Evolutionary conservation across 1,284 basidiomycete species (phyloP), one percentile per base, ranked within the genome.

Genomic region (Tausonia pullulans): DNA sequence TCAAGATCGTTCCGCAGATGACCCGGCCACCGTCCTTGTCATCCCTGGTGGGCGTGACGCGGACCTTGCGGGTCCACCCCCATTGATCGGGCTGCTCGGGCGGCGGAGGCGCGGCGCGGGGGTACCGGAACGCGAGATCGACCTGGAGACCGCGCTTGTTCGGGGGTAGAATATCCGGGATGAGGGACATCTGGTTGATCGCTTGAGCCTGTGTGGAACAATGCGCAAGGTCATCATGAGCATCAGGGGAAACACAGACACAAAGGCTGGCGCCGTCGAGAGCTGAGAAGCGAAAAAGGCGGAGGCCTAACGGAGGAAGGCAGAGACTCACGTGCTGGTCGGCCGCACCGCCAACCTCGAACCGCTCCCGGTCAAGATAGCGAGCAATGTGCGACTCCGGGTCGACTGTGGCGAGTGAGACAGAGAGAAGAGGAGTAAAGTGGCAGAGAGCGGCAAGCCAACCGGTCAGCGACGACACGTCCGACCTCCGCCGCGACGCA

Each of bases 171-270:
- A 91, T 77, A 71, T 95, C 92, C 0, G 92, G 91, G 4, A 93
- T 78, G 63, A 95, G 83, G 57, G 85, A 77, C 90, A 94, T 92
- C 75, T 89, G 85, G 71, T 88, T 81, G 59, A 92, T 73, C 69
- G 90, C 85, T 72, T 93, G 87, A 86, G 91, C 91, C 85, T 91
- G 72, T 51, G 54, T 54, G 52, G 13, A 44, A 50, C 27, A 27
- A 27, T 27, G 27, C 27, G 27, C 27, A 27, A 27, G 27, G 27
- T 2, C 27, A 27, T 27, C 27, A 27, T 27, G 27, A 27, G 27
- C 27, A 27, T 27, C 1, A 27, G 27, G 27, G 27, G 27, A 27
- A 27, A 27, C 27, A 27, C 27, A 27, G 61, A 53, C 50, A 27
- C 13, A 39, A 40, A 39, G 9, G 53, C 13, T 5, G n/a, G 44